phyloP scores from a whole-genome alignment of 768 basidiomycete species.

The Pleurotus ostreatus region DNA sequence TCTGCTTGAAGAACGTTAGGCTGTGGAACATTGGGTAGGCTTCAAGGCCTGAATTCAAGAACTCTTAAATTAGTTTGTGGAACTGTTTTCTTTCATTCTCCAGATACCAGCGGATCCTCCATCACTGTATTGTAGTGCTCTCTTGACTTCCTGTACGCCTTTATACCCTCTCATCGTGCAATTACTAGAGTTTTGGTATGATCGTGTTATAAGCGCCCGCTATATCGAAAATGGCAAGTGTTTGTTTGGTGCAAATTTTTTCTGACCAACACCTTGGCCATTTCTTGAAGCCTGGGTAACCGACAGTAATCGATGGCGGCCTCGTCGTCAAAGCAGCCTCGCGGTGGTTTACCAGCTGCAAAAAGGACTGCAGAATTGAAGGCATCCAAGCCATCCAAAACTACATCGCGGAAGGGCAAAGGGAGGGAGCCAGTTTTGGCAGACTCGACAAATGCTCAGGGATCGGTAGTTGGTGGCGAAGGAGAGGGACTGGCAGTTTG shows the following conservation, averaged over 20 bases:
- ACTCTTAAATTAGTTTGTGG: too few relatives aligned
- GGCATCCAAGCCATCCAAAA: conserved; percentile 14
- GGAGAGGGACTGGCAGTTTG: conserved; percentile 34
- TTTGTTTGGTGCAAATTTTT: conserved; percentile 9
- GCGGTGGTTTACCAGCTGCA: conserved; percentile 27
- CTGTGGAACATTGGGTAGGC: background rate
- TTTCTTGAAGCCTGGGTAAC: conserved; percentile 15
- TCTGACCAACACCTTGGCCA: background rate
- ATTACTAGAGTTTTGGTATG: background rate
- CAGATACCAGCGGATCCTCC: background rate
- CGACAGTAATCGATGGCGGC: conserved; percentile 35
- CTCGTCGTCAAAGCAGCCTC: conserved; percentile 36
- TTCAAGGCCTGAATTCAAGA: too few relatives aligned
- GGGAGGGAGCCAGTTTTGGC: conserved; percentile 34
- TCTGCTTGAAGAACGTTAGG: background rate
- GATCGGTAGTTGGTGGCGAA: conserved; percentile 21
- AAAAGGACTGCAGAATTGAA: conserved; percentile 18
- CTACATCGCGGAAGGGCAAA: conserved; percentile 41
- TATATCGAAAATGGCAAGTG: background rate
- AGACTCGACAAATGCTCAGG: conserved; percentile 17
- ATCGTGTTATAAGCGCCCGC: background rate
- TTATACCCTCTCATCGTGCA: background rate
- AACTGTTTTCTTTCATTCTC: background rate
- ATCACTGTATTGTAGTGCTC: conserved; percentile 3
- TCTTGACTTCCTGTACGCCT: background rate